These are phyloP conservation scores for Pythium volutum DNA, from an alignment of 352 stramenopile genomes.

Conservation along the genomic window DNA sequence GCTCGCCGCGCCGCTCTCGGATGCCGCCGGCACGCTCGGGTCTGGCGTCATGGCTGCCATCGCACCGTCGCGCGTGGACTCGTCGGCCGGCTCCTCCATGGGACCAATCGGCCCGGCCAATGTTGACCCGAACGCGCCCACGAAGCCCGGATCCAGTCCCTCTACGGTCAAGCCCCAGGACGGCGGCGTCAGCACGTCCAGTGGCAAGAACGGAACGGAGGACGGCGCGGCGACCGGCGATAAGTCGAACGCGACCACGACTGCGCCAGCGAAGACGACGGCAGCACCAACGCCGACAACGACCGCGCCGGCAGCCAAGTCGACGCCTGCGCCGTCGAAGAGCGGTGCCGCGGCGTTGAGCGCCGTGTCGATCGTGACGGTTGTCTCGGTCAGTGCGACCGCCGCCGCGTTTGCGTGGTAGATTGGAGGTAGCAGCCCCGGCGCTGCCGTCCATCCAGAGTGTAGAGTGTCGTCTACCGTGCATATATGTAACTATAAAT, in stretches of 20 bases:
- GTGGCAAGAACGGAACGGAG: slow-evolving; percentile 4
- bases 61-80: slow-evolving; percentile 21
- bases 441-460: no score
- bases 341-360: slow-evolving; percentile 1
- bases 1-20: neutral
- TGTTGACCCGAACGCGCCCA: slow-evolving; percentile 8
- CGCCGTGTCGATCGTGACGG: slow-evolving; percentile 6
- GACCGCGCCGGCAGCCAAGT: neutral
- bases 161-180: neutral
- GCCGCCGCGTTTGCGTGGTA: slow-evolving; percentile 21
- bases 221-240: slow-evolving; percentile 1
- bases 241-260: neutral
- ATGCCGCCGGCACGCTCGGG: slow-evolving; percentile 21
- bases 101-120: slow-evolving; percentile 8
- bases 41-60: slow-evolving; percentile 12
- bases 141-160: slow-evolving; percentile 17
- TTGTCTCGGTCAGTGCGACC: slow-evolving; percentile 17
- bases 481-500: slow-evolving; percentile 2
- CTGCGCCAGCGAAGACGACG: slow-evolving; percentile 8
- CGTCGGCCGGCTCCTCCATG: slow-evolving; percentile 23
- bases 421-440: no score
- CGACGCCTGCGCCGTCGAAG: slow-evolving; percentile 8
- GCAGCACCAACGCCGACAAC: neutral
- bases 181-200: slow-evolving; percentile 3
- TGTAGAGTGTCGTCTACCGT: neutral